phyloP scores from a whole-genome alignment of 2,329 filamentous ascomycete species.

The Amauroascus verrucosus region DNA sequence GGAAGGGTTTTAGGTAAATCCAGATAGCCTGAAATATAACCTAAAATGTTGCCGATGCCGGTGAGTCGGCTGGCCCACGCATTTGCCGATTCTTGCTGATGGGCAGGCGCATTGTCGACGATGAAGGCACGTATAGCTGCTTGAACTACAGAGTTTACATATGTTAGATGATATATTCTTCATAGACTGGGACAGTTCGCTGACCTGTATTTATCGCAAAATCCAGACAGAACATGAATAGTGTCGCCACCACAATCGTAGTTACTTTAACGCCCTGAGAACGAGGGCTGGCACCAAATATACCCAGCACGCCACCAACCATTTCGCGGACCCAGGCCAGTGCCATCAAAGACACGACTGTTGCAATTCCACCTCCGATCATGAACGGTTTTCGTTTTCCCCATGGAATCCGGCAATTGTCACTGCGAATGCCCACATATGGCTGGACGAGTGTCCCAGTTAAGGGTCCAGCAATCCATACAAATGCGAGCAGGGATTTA shows the following conservation, averaged over 20 bases:
- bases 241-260: slow-evolving; percentile 67
- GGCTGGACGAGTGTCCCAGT: slow-evolving; percentile 72
- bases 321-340: slow-evolving; percentile 67
- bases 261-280: slow-evolving; percentile 53
- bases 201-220: slow-evolving; percentile 86
- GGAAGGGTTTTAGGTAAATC: slow-evolving; percentile 64
- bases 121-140: slow-evolving; percentile 86
- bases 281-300: slow-evolving; percentile 61
- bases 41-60: slow-evolving; percentile 81
- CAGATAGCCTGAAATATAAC: slow-evolving; percentile 77
- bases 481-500: slow-evolving; percentile 71
- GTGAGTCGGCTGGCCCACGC: slow-evolving; percentile 83
- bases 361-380: slow-evolving; percentile 57
- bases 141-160: slow-evolving; percentile 51
- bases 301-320: slow-evolving; percentile 53
- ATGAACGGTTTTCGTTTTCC: slow-evolving; percentile 77
- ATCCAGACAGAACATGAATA: slow-evolving; percentile 82
- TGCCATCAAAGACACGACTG: slow-evolving; percentile 56
- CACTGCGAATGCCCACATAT: slow-evolving; percentile 70
- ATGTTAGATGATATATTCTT: slow-evolving; percentile 9
- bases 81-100: slow-evolving; percentile 90
- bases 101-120: slow-evolving; percentile 80
- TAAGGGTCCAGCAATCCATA: slow-evolving; percentile 74
- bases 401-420: slow-evolving; percentile 63
- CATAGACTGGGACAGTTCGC: slow-evolving; percentile 18